Conservation (phyloP, 192 early-diverging fungal genomes). For the Coemansia sp. region DNA sequence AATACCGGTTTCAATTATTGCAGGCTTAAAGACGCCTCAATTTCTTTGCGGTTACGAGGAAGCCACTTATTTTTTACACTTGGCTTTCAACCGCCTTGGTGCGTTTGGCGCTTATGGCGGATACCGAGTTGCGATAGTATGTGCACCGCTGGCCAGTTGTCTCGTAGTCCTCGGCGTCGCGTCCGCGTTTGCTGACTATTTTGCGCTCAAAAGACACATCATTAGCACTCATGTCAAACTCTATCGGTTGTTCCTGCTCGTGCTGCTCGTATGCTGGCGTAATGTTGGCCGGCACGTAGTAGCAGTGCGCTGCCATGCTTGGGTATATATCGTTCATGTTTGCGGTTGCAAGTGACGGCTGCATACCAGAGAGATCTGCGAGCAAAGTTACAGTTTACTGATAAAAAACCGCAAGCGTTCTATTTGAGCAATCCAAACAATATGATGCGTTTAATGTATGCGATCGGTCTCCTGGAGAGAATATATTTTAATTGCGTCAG, state of each 20-base stretch:
- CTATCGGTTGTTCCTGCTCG: conserved; percentile 1
- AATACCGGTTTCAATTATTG: no score
- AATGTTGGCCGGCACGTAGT: conserved; percentile 22
- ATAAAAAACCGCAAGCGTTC: no score
- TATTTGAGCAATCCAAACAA: no score
- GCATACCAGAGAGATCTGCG: background rate
- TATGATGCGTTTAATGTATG: conserved; percentile 1
- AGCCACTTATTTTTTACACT: conserved; percentile 4
- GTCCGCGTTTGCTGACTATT: conserved; percentile 38
- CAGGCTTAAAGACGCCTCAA: no score
- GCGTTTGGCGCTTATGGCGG: conserved; percentile 36
- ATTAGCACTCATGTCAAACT: background rate
- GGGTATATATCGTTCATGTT: conserved; percentile 12
- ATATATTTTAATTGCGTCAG: background rate
- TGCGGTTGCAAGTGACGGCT: background rate
- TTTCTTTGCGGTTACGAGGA: no score
- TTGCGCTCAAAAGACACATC: conserved; percentile 19
- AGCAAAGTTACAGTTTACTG: no score
- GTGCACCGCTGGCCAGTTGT: conserved; percentile 18
- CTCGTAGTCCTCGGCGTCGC: conserved; percentile 15
- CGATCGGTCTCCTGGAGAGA: conserved; percentile 3
- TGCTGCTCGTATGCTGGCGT: conserved; percentile 10
- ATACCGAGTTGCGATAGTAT: conserved; percentile 39
- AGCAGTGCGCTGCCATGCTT: conserved; percentile 49
- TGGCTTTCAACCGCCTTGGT: conserved; percentile 33